Percentiles rank a stretch among this genome's conserved stretches.
Evolutionary conservation across 768 basidiomycete genomes (phyloP).

Genomic region (Suillus cothurnatus): DNA sequence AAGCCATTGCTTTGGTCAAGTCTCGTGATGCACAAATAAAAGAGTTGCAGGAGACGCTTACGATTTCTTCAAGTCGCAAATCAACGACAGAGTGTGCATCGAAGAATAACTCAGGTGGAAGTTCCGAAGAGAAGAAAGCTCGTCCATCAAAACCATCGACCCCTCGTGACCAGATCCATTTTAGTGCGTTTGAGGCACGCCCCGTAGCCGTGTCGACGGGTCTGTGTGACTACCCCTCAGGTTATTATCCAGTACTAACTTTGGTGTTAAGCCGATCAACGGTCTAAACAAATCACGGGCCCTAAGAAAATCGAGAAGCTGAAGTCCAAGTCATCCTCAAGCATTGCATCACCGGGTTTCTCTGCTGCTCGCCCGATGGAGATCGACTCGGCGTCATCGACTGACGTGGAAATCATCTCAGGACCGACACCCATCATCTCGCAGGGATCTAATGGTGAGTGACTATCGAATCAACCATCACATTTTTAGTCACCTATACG

Average conservation of each 20-base stretch:
- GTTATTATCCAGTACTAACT: neutral
- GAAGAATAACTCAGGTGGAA: neutral
- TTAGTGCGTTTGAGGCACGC: neutral
- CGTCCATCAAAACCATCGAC: neutral
- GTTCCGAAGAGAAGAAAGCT: neutral
- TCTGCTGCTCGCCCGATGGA: neutral
- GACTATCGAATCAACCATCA: no score
- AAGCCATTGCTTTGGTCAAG: neutral
- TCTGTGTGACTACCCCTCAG: neutral
- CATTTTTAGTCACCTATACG: neutral
- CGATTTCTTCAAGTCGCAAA: neutral
- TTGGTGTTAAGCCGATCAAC: neutral
- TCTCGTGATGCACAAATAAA: neutral
- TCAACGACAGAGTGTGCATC: neutral
- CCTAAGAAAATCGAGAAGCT: neutral
- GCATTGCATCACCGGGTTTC: neutral
- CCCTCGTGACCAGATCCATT: neutral
- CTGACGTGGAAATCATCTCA: conserved; percentile 4
- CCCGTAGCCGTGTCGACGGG: neutral
- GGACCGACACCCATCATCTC: neutral
- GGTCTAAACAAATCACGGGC: neutral
- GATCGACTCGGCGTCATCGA: conserved; percentile 5
- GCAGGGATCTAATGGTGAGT: neutral
- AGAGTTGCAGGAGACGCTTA: neutral
- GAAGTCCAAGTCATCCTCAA: conserved; percentile 4